Evolutionary conservation across 1,284 basidiomycete genomes (phyloP), one percentile per base, ranked within the genome.

Genomic region (Pisolithus thermaeus): DNA sequence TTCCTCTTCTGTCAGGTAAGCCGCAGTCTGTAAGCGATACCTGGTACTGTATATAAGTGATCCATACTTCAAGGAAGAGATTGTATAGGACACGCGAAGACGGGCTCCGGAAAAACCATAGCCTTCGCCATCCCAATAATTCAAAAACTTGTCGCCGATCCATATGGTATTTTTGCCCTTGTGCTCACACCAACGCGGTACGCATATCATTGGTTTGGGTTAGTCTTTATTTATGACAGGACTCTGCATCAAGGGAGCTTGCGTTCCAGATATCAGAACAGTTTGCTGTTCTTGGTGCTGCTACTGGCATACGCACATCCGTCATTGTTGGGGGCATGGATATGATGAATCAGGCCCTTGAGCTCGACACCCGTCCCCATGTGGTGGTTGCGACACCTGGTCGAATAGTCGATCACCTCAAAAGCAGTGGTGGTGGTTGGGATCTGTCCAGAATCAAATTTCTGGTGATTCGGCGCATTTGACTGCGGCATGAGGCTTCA

Each of bases 251-350:
- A 95, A 35, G 96, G 54, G 96, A 99, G 68, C 77, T 99, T 8
- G 97, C 95, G 0, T 97, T 97, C 65, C 96, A 99, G 68, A 92
- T 99, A 52, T 82, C 92, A 1, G 95, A 98, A 61, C 96, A 99
- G 67, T 97, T 99, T 66, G 83, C 88, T 1, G 95, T 95, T 0
- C 77, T 99, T 1, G 97, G 96, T 22, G 78, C 82, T 25, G 78
- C 91, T 3, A 70, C 96, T 47, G 91, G 86, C 59, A 71, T 93
- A 47, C 83, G 83, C 23, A 97, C 93, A 18, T 81, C 88, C 7
- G 91, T 98, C 3, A 78, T 99, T 20, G 92, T 99, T 3, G 97
- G 97, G 8, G 97, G 97, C 3, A 95, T 99, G 92, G 97, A 99
- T 64, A 97, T 97, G 89, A 93, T 97, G 76, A 70, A 84, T 7